Evolutionary conservation across 2,329 filamentous ascomycete species (phyloP), one percentile per base, ranked within the genome.

Genomic region (Acephala macrosclerotiorum): DNA sequence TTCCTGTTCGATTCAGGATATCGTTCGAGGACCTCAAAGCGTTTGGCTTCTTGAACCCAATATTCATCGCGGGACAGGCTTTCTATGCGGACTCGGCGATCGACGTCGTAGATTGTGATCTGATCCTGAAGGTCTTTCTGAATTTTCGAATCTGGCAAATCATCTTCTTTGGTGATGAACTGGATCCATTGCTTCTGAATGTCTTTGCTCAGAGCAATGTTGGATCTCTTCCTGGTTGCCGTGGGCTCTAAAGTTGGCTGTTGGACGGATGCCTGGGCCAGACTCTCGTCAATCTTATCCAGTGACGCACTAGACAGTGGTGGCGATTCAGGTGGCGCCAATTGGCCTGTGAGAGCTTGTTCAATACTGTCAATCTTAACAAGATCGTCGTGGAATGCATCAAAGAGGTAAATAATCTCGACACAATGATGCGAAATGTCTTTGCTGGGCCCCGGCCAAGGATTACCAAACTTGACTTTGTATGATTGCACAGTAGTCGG

Each of bases 381-480:
- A 2, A 66, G 45, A 35, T 38, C 20, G 16, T 63, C 36, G 38
- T 62, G 64, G 49, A 66, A 66, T 5, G 59, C 60, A n/a, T 66
- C 60, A 26, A 66, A 66, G 1, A 56, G 20, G 45, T 66, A 66
- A 22, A 66, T 66, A 7, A 66, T 36, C 20, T 66, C 64, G 0
- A 66, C 55, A 20, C 64, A 66, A 45, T 66, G 64, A 56, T 66
- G 64, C 9, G 64, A 42, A 26, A 59, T 22, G 5, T 26, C 35
- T 12, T 57, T 40, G 35, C 40, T 58, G 2, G 35, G 22, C 8
- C 33, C 64, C 7, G 35, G 55, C 45, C 62, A 66, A 6, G 64
- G 64, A 56, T 66, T 66, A 9, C 64, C 64, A n/a, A 59, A 66
- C 9, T 60, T 58, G 22, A 60, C 35, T 26, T 59, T 66, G 45